A percentile compares a stretch with the other conserved stretches of the same genome.
Conservation (phyloP, 768 basidiomycete genomes). For the Butyriboletus loyo region DNA sequence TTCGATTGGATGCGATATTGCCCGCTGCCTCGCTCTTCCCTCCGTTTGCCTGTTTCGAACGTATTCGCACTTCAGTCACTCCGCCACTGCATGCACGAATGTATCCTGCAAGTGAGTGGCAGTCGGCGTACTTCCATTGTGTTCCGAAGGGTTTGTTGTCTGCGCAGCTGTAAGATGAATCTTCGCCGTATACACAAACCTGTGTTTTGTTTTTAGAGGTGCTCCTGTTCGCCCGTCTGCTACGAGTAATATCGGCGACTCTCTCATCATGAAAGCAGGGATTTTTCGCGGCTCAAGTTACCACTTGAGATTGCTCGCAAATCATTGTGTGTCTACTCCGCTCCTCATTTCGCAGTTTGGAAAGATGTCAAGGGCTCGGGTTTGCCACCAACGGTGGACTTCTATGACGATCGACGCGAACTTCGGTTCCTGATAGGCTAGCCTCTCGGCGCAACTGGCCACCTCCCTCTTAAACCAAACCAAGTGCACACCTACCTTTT, state of each 20-base stretch:
- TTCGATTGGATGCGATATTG: slow-evolving; percentile 14
- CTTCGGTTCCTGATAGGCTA: slow-evolving; percentile 26
- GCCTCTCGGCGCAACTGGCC: slow-evolving; percentile 8
- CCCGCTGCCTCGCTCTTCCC: slow-evolving; percentile 21
- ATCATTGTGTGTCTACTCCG: slow-evolving; percentile 1
- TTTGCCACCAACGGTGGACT: slow-evolving; percentile 18
- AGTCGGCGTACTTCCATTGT: slow-evolving; percentile 4
- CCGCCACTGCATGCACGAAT: slow-evolving; percentile 8
- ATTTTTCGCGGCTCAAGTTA: background rate
- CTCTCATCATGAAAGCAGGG: background rate
- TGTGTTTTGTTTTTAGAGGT: slow-evolving; percentile 13
- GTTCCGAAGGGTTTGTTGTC: slow-evolving; percentile 5
- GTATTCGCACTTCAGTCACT: slow-evolving; percentile 9
- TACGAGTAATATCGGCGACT: background rate
- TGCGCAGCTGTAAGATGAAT: slow-evolving; percentile 27
- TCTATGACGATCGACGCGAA: slow-evolving; percentile 28
- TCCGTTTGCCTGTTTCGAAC: slow-evolving; percentile 14
- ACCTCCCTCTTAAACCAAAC: slow-evolving; percentile 12
- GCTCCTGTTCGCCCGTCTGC: background rate
- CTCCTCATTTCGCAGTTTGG: slow-evolving; percentile 10
- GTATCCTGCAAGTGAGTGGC: slow-evolving; percentile 2
- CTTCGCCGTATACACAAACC: slow-evolving; percentile 14
- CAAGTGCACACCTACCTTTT: slow-evolving; percentile 7
- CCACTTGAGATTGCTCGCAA: background rate
- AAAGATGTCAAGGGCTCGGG: slow-evolving; percentile 21